These are phyloP conservation scores for Mycena capillaripes DNA, from an alignment of 768 basidiomycete species.

Conservation along the genomic window DNA sequence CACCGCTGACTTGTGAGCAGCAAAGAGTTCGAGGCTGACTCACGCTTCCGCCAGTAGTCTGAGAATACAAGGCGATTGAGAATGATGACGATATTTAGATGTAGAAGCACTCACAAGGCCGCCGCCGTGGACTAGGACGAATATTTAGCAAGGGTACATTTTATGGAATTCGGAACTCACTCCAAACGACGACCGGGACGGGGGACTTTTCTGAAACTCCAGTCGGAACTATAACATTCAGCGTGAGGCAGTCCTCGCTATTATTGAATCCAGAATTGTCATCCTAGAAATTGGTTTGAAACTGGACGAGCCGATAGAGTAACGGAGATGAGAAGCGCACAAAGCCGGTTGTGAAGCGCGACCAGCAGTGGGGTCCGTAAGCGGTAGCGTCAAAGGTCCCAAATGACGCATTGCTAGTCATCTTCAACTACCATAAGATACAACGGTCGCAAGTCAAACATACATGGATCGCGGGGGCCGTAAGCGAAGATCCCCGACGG, in stretches of 20 bases:
- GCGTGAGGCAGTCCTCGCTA: constrained; percentile 47
- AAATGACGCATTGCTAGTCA: constrained; percentile 46
- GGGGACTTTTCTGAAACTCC: constrained; percentile 42
- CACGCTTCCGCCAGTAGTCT: constrained; percentile 35
- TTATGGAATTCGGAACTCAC: constrained; percentile 1
- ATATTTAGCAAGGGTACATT: constrained; percentile 25
- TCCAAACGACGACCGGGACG: constrained; percentile 49
- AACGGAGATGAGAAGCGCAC: neutral
- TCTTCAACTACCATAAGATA: constrained; percentile 42
- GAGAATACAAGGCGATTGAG: neutral
- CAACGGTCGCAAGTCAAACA: constrained; percentile 31
- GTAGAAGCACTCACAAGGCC: constrained; percentile 19
- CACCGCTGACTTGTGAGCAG: constrained; percentile 24
- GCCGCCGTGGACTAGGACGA: constrained; percentile 28
- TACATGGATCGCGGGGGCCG: constrained; percentile 47
- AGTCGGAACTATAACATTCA: constrained; percentile 50
- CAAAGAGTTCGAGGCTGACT: neutral
- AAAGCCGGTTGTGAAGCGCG: constrained; percentile 33
- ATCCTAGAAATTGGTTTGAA: constrained; percentile 13
- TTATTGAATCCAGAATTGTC: constrained; percentile 31
- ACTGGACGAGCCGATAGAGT: neutral
- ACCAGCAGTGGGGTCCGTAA: constrained; percentile 36
- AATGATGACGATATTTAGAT: constrained; percentile 7
- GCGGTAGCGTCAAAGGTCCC: constrained; percentile 42
- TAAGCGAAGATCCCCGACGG: constrained; percentile 50